Conservation (phyloP, 1,284 basidiomycete species). For the Chalciporus sp. region DNA sequence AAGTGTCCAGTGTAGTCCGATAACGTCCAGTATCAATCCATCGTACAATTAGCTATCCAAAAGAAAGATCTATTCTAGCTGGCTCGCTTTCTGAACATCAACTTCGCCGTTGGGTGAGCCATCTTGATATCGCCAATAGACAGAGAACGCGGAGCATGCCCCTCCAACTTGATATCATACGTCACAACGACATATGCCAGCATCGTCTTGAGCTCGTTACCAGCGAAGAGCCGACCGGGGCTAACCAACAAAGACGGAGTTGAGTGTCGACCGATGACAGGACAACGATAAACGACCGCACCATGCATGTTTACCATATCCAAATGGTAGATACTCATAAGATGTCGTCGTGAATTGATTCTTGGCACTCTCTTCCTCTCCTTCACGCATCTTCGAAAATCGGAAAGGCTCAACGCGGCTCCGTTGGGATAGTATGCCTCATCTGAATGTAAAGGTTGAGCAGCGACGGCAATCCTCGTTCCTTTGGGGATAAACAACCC, state of each 20-base stretch:
- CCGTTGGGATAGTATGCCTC: slow-evolving; percentile 1
- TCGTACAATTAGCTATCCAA: too few relatives aligned
- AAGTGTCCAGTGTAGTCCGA: too few relatives aligned
- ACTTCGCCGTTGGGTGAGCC: slow-evolving; percentile 2
- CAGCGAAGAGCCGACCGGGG: slow-evolving; percentile 36
- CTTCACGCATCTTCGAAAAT: slow-evolving; percentile 24
- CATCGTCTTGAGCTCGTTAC: too few relatives aligned
- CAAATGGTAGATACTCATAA: slow-evolving; percentile 2
- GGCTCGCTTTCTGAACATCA: slow-evolving; percentile 16
- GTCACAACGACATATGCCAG: slow-evolving; percentile 8
- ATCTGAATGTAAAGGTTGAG: slow-evolving; percentile 26
- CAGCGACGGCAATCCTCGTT: slow-evolving; percentile 26
- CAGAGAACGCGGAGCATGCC: slow-evolving; percentile 17
- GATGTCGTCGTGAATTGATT: too few relatives aligned
- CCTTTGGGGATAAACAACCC: slow-evolving; percentile 41
- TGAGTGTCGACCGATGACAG: too few relatives aligned
- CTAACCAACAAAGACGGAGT: slow-evolving; percentile 6
- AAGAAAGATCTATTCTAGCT: too few relatives aligned
- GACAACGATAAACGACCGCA: too few relatives aligned
- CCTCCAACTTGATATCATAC: slow-evolving; percentile 32
- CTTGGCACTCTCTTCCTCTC: slow-evolving; percentile 2
- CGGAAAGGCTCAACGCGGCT: slow-evolving; percentile 31
- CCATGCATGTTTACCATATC: slow-evolving; percentile 1
- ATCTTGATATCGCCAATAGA: not conserved
- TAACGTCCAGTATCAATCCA: too few relatives aligned